Evolutionary conservation across 2,329 filamentous ascomycete species (phyloP).

Genomic region (Fusarium heterosporum): DNA sequence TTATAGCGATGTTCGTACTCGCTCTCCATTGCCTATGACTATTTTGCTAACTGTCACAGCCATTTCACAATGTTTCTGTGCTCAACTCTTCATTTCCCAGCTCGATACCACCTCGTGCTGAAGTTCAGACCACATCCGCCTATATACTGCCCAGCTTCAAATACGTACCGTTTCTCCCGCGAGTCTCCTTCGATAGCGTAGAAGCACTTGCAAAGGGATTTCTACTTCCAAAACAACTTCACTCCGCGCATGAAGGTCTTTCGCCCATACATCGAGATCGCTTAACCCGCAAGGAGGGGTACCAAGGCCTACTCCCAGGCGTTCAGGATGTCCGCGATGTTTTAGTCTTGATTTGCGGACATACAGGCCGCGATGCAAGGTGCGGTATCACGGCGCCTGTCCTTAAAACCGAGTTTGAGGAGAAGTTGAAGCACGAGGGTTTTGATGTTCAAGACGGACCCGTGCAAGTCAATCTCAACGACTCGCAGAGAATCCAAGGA

Average conservation of each 20-base stretch:
- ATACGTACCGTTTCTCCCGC: constrained; percentile 78
- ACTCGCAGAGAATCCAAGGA: constrained; percentile 39
- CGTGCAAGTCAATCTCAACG: constrained; percentile 50
- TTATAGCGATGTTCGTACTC: constrained; percentile 70
- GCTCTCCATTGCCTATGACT: not conserved
- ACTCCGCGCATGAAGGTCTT: constrained; percentile 70
- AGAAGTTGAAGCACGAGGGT: constrained; percentile 63
- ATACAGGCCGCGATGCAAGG: constrained; percentile 82
- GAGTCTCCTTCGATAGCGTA: constrained; percentile 67
- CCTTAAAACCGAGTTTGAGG: constrained; percentile 76
- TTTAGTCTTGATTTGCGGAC: constrained; percentile 88
- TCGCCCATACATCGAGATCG: constrained; percentile 68
- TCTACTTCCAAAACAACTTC: constrained; percentile 71
- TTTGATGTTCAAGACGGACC: constrained; percentile 62
- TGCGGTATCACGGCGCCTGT: constrained; percentile 86
- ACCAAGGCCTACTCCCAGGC: constrained; percentile 62
- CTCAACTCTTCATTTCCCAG: constrained; percentile 81
- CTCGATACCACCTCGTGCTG: constrained; percentile 57
- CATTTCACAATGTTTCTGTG: constrained; percentile 83
- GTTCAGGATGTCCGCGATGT: constrained; percentile 74
- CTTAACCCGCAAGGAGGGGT: constrained; percentile 63
- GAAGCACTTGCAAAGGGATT: constrained; percentile 72
- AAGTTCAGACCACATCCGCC: constrained; percentile 69
- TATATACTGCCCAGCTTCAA: constrained; percentile 87
- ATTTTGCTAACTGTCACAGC: constrained; percentile 68